A percentile compares a stretch with the other conserved stretches of the same genome.
Conservation (phyloP, 2,329 filamentous ascomycete genomes). For the Neurospora sp. region DNA sequence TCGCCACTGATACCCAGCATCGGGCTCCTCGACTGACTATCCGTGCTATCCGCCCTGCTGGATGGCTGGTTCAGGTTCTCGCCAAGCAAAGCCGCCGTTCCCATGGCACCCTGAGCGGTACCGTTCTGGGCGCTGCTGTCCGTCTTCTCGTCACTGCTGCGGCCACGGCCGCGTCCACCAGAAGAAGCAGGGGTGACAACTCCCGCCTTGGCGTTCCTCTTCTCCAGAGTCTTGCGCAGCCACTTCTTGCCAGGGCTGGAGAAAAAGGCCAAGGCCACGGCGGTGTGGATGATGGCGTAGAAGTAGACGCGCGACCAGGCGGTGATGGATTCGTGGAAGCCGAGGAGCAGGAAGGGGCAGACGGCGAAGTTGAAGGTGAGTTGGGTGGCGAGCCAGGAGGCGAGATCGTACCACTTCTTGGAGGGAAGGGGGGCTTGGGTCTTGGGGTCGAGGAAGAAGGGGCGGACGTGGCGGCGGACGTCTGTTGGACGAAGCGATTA, state of each 20-base stretch:
- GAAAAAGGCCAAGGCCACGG: constrained; percentile 62
- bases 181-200: constrained; percentile 19
- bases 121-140: background rate
- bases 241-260: constrained; percentile 61
- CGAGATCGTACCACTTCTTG: constrained; percentile 78
- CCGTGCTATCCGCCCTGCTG: constrained; percentile 41
- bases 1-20: constrained; percentile 73
- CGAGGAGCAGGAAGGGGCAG: constrained; percentile 76
- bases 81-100: background rate
- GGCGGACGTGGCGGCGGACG: constrained; percentile 77
- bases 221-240: constrained; percentile 48
- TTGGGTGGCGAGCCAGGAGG: constrained; percentile 23
- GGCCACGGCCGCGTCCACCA: background rate
- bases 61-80: constrained; percentile 21
- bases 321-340: constrained; percentile 56
- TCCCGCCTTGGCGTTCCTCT: constrained; percentile 38
- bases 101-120: background rate
- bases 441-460: constrained; percentile 79
- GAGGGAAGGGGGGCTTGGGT: constrained; percentile 55
- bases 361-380: constrained; percentile 61
- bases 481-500: constrained; percentile 42
- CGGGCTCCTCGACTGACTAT: constrained; percentile 49
- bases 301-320: constrained; percentile 86
- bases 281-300: constrained; percentile 64
- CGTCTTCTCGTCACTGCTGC: background rate